Conservation (phyloP, 2,329 filamentous ascomycete species). For the Byssothecium circinans region DNA sequence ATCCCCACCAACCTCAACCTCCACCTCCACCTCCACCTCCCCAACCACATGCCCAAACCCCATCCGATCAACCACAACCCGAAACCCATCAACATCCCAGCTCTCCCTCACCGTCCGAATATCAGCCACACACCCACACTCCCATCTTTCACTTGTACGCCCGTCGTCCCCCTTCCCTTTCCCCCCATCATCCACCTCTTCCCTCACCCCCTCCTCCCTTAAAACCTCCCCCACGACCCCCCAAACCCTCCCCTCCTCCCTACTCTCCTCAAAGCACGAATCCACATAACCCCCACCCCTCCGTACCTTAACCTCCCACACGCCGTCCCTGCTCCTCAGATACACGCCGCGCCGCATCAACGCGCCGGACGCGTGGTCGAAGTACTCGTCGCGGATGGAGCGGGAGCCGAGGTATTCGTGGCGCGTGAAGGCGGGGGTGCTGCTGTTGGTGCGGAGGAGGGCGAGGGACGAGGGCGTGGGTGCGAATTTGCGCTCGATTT, state of each 20-base stretch:
- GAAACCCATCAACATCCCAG: not conserved
- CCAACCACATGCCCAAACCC: not conserved
- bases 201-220: not conserved
- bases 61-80: not conserved
- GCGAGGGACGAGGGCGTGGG: not conserved
- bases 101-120: not conserved
- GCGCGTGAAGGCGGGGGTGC: not conserved
- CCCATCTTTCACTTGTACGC: not conserved
- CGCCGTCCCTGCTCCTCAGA: not conserved
- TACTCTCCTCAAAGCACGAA: not conserved
- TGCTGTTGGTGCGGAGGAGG: not conserved
- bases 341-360: not conserved
- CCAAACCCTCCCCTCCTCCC: no score
- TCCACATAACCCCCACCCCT: not conserved
- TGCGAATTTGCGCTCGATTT: conserved; percentile 6
- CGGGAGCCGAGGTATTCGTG: not conserved
- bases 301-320: conserved; percentile 1
- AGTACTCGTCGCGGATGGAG: not conserved
- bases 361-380: not conserved
- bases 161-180: not conserved
- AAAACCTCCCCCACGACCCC: not conserved
- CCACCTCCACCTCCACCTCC: not conserved
- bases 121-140: not conserved
- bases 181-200: no score
- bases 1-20: not conserved